phyloP scores from a whole-genome alignment of 2,329 filamentous ascomycete species.

The Diaporthe australafricana region DNA sequence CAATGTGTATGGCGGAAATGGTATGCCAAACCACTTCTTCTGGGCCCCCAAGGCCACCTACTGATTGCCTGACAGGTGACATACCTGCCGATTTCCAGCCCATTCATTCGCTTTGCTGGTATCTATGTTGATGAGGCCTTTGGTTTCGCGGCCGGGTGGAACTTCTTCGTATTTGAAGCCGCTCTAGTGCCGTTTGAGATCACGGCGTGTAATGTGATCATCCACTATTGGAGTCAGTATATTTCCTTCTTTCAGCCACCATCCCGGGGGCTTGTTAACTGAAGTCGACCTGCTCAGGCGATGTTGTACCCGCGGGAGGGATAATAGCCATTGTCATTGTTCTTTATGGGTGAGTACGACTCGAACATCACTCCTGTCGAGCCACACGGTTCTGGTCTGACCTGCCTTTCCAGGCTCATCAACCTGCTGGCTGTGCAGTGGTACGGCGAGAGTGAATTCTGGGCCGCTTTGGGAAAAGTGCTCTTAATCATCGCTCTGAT shows the following conservation, averaged over 20 bases:
- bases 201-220: slow-evolving; percentile 72
- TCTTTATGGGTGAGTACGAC: slow-evolving; percentile 50
- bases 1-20: slow-evolving; percentile 77
- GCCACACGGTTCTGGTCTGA: background rate
- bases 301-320: slow-evolving; percentile 63
- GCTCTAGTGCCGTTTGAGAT: slow-evolving; percentile 76
- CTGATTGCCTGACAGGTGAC: slow-evolving; percentile 55
- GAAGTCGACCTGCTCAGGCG: slow-evolving; percentile 36
- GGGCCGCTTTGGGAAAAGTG: slow-evolving; percentile 78
- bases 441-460: slow-evolving; percentile 61
- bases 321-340: slow-evolving; percentile 71
- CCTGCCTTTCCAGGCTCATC: slow-evolving; percentile 38
- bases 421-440: slow-evolving; percentile 39
- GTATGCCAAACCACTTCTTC: slow-evolving; percentile 45
- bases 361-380: slow-evolving; percentile 42
- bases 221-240: slow-evolving; percentile 68
- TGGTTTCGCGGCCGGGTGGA: slow-evolving; percentile 79
- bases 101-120: slow-evolving; percentile 82
- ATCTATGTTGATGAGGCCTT: slow-evolving; percentile 82
- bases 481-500: slow-evolving; percentile 78
- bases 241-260: background rate
- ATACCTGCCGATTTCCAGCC: slow-evolving; percentile 80
- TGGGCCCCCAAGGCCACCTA: background rate
- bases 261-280: background rate
- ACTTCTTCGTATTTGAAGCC: slow-evolving; percentile 79